Evolutionary conservation across 1,139 yeast genomes (phyloP).

Genomic region (Scheffersomyces quercinus): DNA sequence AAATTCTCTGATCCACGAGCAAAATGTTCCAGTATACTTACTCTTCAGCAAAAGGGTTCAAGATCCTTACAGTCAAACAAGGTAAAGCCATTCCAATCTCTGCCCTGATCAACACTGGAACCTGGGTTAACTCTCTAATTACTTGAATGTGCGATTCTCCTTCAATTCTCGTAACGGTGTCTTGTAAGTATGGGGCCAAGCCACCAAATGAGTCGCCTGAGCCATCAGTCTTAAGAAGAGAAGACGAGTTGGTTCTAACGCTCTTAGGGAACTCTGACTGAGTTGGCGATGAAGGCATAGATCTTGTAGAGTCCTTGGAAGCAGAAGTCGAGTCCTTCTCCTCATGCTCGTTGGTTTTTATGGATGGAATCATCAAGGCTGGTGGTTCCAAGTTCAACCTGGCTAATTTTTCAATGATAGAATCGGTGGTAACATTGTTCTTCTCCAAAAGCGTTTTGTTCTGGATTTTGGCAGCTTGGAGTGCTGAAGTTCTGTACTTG

Average conservation of each 20-base stretch:
- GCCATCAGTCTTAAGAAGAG: slow-evolving; percentile 16
- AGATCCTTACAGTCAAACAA: slow-evolving; percentile 88
- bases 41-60: slow-evolving; percentile 69
- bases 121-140: slow-evolving; percentile 70
- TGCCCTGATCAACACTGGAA: slow-evolving; percentile 85
- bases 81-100: slow-evolving; percentile 96
- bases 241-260: slow-evolving; percentile 26
- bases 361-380: slow-evolving; percentile 40
- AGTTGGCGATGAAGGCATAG: slow-evolving; percentile 32
- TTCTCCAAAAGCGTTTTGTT: slow-evolving; percentile 35
- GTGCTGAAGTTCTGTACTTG: slow-evolving; percentile 72
- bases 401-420: slow-evolving; percentile 48
- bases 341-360: slow-evolving; percentile 7
- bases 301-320: slow-evolving; percentile 16
- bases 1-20: too few relatives aligned
- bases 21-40: neutral
- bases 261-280: slow-evolving; percentile 26
- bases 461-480: slow-evolving; percentile 65
- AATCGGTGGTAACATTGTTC: slow-evolving; percentile 35
- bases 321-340: slow-evolving; percentile 3
- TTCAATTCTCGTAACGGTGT: slow-evolving; percentile 59
- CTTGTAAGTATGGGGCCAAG: slow-evolving; percentile 57
- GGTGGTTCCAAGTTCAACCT: slow-evolving; percentile 58
- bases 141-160: slow-evolving; percentile 71
- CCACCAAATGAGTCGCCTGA: slow-evolving; percentile 28